A percentile compares a stretch with the other conserved stretches of the same genome.
These are phyloP conservation scores for Ogataea allantospora DNA, from an alignment of 805 yeast species.

Conservation along the genomic window DNA sequence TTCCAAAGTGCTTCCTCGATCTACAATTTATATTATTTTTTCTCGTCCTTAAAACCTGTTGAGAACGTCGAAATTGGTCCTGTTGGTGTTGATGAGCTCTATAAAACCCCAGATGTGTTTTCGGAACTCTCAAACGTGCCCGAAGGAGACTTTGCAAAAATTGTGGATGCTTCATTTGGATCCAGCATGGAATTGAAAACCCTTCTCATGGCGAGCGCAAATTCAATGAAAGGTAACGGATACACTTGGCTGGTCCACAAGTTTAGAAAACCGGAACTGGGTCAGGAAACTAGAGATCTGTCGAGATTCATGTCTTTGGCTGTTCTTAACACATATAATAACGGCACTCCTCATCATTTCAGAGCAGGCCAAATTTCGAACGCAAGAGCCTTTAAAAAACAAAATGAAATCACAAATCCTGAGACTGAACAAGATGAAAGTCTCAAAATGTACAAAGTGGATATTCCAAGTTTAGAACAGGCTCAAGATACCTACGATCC, in stretches of 20 bases:
- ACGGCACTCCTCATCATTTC: constrained; percentile 76
- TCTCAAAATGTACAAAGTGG: constrained; percentile 16
- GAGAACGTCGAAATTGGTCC: constrained; percentile 17
- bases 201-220: constrained; percentile 65
- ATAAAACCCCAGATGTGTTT: constrained; percentile 34
- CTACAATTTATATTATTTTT: constrained; percentile 47
- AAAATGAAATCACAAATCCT: constrained; percentile 18
- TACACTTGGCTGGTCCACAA: constrained; percentile 84
- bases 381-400: constrained; percentile 33
- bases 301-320: constrained; percentile 47
- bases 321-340: constrained; percentile 80
- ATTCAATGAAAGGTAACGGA: constrained; percentile 82
- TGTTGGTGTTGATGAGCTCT: constrained; percentile 35
- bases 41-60: constrained; percentile 42
- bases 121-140: constrained; percentile 31
- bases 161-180: constrained; percentile 67
- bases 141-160: constrained; percentile 35
- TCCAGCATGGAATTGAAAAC: constrained; percentile 73
- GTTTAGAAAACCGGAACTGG: constrained; percentile 31
- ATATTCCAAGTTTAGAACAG: constrained; percentile 37
- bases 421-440: constrained; percentile 10
- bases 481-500: constrained; percentile 44
- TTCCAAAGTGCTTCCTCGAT: constrained; percentile 46
- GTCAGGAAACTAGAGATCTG: constrained; percentile 23
- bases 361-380: constrained; percentile 51